Base-by-base conservation (phyloP, 2,329 filamentous ascomycete genomes). In the Huntiella savannae region DNA sequence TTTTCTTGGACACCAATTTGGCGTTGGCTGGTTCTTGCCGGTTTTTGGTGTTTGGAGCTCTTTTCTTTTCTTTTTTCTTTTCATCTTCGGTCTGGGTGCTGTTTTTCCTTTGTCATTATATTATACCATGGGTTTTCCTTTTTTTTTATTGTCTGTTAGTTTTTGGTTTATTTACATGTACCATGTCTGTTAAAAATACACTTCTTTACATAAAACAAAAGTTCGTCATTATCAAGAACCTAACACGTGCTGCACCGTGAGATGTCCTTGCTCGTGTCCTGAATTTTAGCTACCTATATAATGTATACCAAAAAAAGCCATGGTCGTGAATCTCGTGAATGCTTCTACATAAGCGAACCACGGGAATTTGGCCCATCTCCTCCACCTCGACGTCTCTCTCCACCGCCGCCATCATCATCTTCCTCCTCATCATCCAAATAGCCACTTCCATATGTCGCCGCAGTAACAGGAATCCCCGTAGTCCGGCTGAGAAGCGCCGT, bases 61-160 rank as follows among this genome's bases (percentile, higher is more conserved):
- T 42, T 42, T 33, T 32, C 33, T 36, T 40, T 19, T 8, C 12
- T 39, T 22, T 38, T 40, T 45, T 41, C 33, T 33, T 43, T 19
- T n/a, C 16, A 33, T 28, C 37, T 41, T 45, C 36, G 19, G 17
- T 43, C 39, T 17, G 38, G 46, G n/a, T 45, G 45, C 33, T 45
- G 48, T 42, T 40, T 36, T 41, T 41, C 47, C 40, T 28, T 50
- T 37, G 38, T 34, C 17, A n/a, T 35, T 43, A 22, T 43, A 35
- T 19, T 43, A 46, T 35, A 40, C 40, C 33, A 43, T 33, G 6
- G 16, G 19, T 47, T 17, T 39, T 35, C 28, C 28, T 33, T 35
- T 22, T 37, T 39, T 40, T 13, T 28, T 38, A 12, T n/a, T 28
- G 22, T 36, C 10, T 41, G 16, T 22, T 40, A 22, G 17, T 28